Evolutionary conservation across 768 basidiomycete species (phyloP).

Genomic region (Gautieria morchelliformis): DNA sequence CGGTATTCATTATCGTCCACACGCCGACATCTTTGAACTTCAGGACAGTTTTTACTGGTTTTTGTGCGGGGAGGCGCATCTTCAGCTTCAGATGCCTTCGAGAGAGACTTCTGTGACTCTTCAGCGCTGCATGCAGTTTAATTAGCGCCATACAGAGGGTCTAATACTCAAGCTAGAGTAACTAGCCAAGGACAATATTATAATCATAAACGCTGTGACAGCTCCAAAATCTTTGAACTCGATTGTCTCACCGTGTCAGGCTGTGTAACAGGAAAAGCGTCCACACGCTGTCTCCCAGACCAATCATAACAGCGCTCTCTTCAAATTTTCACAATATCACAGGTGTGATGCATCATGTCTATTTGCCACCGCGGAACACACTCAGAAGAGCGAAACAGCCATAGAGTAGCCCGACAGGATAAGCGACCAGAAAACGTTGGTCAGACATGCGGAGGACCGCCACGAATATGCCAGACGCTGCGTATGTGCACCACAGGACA

Average conservation of each 20-base stretch:
- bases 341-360: neutral
- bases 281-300: no score
- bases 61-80: neutral
- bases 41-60: neutral
- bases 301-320: no score
- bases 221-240: no score
- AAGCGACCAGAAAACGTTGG: conserved; percentile 90
- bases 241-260: no score
- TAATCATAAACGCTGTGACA: no score
- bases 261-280: no score
- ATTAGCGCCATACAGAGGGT: no score
- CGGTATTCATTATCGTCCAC: neutral
- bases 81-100: neutral
- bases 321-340: no score
- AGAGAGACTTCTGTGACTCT: no score
- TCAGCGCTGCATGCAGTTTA: no score
- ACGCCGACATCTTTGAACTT: neutral
- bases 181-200: no score
- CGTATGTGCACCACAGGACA: conserved; percentile 94
- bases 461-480: conserved; percentile 93
- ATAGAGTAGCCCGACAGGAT: conserved; percentile 89
- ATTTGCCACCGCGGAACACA: conserved; percentile 60
- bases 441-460: conserved; percentile 93
- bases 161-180: no score
- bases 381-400: conserved; percentile 91